A percentile compares a stretch with the other conserved stretches of the same genome.
These are phyloP conservation scores for Ophiostoma ulmi DNA, from an alignment of 2,329 filamentous ascomycete genomes.

Conservation along the genomic window DNA sequence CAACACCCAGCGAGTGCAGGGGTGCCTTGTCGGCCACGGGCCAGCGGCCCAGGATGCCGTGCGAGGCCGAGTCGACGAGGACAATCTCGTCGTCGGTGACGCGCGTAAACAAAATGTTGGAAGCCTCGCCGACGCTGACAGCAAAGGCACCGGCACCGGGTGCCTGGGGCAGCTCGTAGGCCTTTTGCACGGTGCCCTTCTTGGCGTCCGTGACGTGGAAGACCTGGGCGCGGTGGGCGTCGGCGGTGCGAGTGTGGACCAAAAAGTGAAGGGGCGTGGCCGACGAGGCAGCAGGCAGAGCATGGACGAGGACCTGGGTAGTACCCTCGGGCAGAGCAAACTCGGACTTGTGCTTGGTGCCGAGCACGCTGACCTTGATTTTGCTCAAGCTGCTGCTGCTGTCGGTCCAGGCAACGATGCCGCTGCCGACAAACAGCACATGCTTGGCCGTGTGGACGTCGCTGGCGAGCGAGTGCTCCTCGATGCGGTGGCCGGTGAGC, in stretches of 20 bases:
- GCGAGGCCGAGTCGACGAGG: slow-evolving; percentile 70
- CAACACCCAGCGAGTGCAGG: slow-evolving; percentile 35
- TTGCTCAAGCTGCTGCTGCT: slow-evolving; percentile 38
- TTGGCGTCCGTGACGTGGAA: slow-evolving; percentile 70
- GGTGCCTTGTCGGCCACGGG: slow-evolving; percentile 42
- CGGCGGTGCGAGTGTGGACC: slow-evolving; percentile 68
- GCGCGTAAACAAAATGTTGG: slow-evolving; percentile 75
- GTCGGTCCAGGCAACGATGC: slow-evolving; percentile 72
- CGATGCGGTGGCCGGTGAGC: slow-evolving; percentile 63
- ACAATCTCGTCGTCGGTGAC: slow-evolving; percentile 68
- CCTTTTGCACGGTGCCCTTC: slow-evolving; percentile 63
- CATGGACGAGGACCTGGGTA: slow-evolving; percentile 20
- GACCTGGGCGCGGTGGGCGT: slow-evolving; percentile 61
- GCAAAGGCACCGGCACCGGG: slow-evolving; percentile 70
- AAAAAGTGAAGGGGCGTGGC: slow-evolving; percentile 69
- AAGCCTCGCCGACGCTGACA: slow-evolving; percentile 54
- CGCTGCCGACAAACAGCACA: slow-evolving; percentile 70
- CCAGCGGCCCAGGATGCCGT: slow-evolving; percentile 74
- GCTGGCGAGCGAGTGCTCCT: slow-evolving; percentile 66
- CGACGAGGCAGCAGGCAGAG: slow-evolving; percentile 39
- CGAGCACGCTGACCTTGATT: slow-evolving; percentile 67
- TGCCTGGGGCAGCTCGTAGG: slow-evolving; percentile 71
- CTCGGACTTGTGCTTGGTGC: slow-evolving; percentile 48
- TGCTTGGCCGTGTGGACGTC: slow-evolving; percentile 62
- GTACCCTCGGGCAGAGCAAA: slow-evolving; percentile 26